Evolutionary conservation across 345 rosid species (phyloP).

Genomic region (Clarkia xantiana): DNA sequence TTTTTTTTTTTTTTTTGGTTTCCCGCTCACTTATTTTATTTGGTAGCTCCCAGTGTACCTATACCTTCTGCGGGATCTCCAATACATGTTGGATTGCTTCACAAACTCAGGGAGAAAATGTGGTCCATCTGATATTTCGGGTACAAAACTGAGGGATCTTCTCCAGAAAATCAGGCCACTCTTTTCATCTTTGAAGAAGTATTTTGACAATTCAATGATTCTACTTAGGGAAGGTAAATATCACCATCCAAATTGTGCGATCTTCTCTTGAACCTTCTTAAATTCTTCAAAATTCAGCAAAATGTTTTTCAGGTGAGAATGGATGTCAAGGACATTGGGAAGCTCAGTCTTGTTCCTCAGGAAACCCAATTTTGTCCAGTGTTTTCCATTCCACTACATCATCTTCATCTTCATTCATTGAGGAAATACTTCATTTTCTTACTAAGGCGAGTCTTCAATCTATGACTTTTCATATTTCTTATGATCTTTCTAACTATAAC

Average conservation of each 20-base stretch:
- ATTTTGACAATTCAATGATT: conserved; percentile 37
- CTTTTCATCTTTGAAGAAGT: conserved; percentile 38
- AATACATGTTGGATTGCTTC: conserved; percentile 50
- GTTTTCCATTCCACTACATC: conserved; percentile 32
- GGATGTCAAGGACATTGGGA: conserved; percentile 59
- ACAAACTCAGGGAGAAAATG: conserved; percentile 25
- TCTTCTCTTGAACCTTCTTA: not conserved
- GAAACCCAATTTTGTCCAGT: conserved; percentile 35
- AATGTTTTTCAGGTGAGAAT: conserved; percentile 33
- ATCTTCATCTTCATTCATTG: conserved; percentile 31
- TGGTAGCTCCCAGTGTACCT: conserved; percentile 52
- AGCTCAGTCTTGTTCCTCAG: conserved; percentile 33
- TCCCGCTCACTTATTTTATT: conserved; percentile 11
- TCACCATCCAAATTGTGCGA: not conserved
- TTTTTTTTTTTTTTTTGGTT: conserved; percentile 15
- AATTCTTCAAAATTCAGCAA: conserved; percentile 1
- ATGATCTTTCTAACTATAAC: not conserved
- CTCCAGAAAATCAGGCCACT: conserved; percentile 29
- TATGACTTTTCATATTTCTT: conserved; percentile 1
- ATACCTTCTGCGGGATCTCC: conserved; percentile 62
- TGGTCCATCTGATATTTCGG: conserved; percentile 21
- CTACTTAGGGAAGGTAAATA: conserved; percentile 45
- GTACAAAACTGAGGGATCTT: conserved; percentile 30
- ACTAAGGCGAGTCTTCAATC: conserved; percentile 36
- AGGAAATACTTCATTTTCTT: conserved; percentile 55